These are phyloP conservation scores for Oryza nivara DNA, from an alignment of 176 grass and related monocot species.

Conservation along the genomic window DNA sequence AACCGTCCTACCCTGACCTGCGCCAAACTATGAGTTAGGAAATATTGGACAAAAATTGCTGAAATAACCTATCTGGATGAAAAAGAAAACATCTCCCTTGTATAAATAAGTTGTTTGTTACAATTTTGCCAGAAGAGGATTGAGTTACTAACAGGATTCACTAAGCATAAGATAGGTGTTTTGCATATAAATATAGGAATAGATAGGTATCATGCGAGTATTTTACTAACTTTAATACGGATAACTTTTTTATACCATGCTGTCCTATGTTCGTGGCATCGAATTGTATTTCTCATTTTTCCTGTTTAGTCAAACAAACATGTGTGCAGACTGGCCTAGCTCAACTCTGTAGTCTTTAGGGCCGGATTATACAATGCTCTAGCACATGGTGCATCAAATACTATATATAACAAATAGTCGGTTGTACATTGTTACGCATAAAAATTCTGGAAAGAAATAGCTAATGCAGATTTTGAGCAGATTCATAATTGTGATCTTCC, in stretches of 20 bases:
- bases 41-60: neutral
- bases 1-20: neutral
- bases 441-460: neutral
- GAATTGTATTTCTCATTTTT: neutral
- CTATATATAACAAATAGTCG: neutral
- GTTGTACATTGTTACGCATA: neutral
- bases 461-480: constrained; percentile 11
- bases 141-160: neutral
- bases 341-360: constrained; percentile 23
- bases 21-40: neutral
- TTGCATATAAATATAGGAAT: constrained; percentile 29
- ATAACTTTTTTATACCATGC: constrained; percentile 7
- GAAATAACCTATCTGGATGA: neutral
- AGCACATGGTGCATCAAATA: constrained; percentile 11
- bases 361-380: constrained; percentile 3
- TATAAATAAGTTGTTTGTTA: neutral
- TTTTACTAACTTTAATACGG: constrained; percentile 2
- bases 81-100: neutral
- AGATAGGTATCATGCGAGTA: neutral
- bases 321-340: constrained; percentile 22
- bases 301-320: constrained; percentile 26
- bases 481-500: neutral
- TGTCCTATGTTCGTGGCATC: neutral
- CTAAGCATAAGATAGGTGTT: constrained; percentile 4
- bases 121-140: constrained; percentile 13